Evolutionary conservation across 176 grass and related monocot species (phyloP), one percentile per base, ranked within the genome.

Genomic region (Oryza australiensis): DNA sequence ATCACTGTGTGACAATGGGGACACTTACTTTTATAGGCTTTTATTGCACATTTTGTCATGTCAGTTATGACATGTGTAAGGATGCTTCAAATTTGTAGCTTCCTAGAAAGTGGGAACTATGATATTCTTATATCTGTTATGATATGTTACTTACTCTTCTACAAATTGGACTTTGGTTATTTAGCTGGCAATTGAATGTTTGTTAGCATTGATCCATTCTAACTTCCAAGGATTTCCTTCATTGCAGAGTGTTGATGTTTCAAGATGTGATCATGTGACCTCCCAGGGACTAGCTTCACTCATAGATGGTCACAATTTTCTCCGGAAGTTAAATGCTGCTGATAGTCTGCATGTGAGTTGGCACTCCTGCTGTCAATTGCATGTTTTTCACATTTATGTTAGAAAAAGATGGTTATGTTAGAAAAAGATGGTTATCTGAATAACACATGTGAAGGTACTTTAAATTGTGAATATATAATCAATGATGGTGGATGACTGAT

Each of bases 191-290:
- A 51, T 49, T 77, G 27, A 22, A 42, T 57, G 4, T 70, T 65
- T 46, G 68, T 14, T 33, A 77, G 13, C 66, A 70, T 46, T 0
- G 34, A 73, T 43, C 14, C 3, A 15, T 62, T 66, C 26, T 70
- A 38, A 60, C 12, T 38, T 24, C 3, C n/a, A 10, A 60, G 55
- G n/a, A 53, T 64, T 68, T 70, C 65, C 66, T 79, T 82, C 32
- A 41, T 93, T 82, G 70, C 85, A 99, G 96, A 90, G 80, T 43
- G 72, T 99, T 85, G 91, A 99, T 90, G 79, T 95, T 51, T 99
- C 96, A 69, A 90, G 96, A 82, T 99, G 93, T 69, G 80, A 90
- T 71, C 92, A 95, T 63, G 96, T 99, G 64, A 99, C 84, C 74
- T 94, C 91, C 14, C 27, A 80, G 14, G 96, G 93, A 42, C 86